phyloP scores from a whole-genome alignment of 805 yeast species.

The Sugiyamaella marilandica region DNA sequence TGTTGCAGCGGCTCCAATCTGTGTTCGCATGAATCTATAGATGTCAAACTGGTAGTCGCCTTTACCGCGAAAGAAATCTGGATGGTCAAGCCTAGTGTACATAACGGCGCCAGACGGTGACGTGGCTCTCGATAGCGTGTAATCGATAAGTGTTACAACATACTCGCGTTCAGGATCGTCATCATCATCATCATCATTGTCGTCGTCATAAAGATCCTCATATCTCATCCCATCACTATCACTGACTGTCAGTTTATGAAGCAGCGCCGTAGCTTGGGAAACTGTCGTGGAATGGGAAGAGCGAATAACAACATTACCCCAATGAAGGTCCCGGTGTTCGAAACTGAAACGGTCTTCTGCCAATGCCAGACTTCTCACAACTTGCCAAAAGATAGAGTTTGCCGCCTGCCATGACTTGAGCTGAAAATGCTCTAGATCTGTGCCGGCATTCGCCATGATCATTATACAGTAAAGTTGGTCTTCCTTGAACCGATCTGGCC shows the following conservation, averaged over 20 bases:
- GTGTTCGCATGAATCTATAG: slow-evolving; percentile 51
- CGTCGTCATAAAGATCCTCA: background rate
- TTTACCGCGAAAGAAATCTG: slow-evolving; percentile 54
- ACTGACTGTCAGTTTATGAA: slow-evolving; percentile 13
- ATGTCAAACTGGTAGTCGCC: slow-evolving; percentile 61
- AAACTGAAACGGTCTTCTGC: slow-evolving; percentile 52
- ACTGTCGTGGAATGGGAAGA: background rate
- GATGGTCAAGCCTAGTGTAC: slow-evolving; percentile 59
- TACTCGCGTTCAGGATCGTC: slow-evolving; percentile 15
- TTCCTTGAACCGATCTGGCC: slow-evolving; percentile 38
- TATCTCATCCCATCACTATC: background rate
- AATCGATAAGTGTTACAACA: slow-evolving; percentile 51
- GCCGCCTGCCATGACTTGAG: slow-evolving; percentile 37
- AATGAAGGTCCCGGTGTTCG: slow-evolving; percentile 68
- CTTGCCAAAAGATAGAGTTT: slow-evolving; percentile 48
- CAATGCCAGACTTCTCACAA: slow-evolving; percentile 43
- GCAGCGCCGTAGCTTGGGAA: slow-evolving; percentile 2
- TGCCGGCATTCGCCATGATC: slow-evolving; percentile 34
- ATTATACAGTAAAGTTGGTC: slow-evolving; percentile 36
- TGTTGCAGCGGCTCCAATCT: background rate
- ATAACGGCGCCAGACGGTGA: slow-evolving; percentile 27
- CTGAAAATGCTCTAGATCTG: slow-evolving; percentile 42
- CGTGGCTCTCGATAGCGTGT: slow-evolving; percentile 48
- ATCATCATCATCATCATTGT: slow-evolving; percentile 9
- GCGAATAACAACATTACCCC: slow-evolving; percentile 55